phyloP scores from a whole-genome alignment of 2,329 filamentous ascomycete species.

The Shiraia bambusicola region DNA sequence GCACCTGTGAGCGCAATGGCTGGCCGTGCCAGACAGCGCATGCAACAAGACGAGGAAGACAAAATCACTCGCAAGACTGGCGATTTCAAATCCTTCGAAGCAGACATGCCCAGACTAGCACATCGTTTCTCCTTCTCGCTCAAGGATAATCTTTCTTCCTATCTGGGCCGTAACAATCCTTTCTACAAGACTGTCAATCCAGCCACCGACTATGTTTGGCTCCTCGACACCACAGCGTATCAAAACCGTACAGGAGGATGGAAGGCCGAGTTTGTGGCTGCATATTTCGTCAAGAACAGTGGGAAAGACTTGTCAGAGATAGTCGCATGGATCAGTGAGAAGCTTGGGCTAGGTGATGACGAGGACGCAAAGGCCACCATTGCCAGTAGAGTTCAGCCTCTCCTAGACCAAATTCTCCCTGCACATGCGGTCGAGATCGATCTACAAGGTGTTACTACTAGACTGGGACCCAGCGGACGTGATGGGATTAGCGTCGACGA shows the following conservation, averaged over 20 bases:
- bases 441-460: slow-evolving; percentile 49
- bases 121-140: slow-evolving; percentile 39
- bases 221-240: slow-evolving; percentile 87
- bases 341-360: slow-evolving; percentile 61
- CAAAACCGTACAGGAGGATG: slow-evolving; percentile 58
- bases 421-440: slow-evolving; percentile 67
- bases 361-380: slow-evolving; percentile 60
- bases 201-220: slow-evolving; percentile 75
- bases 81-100: slow-evolving; percentile 40
- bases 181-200: slow-evolving; percentile 53
- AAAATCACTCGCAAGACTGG: slow-evolving; percentile 31
- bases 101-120: slow-evolving; percentile 38
- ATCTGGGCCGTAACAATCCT: slow-evolving; percentile 43
- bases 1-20: slow-evolving; percentile 30
- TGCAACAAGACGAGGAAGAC: slow-evolving; percentile 38
- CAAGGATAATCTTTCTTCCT: slow-evolving; percentile 44
- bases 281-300: slow-evolving; percentile 74
- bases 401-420: slow-evolving; percentile 74
- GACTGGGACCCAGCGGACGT: slow-evolving; percentile 67
- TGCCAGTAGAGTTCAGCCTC: slow-evolving; percentile 69
- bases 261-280: slow-evolving; percentile 81
- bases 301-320: slow-evolving; percentile 67
- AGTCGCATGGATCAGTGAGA: slow-evolving; percentile 69
- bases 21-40: slow-evolving; percentile 30
- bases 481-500: slow-evolving; percentile 71